Conservation (phyloP, 495 filamentous ascomycete species). For the Annulohypoxylon moriforme region DNA sequence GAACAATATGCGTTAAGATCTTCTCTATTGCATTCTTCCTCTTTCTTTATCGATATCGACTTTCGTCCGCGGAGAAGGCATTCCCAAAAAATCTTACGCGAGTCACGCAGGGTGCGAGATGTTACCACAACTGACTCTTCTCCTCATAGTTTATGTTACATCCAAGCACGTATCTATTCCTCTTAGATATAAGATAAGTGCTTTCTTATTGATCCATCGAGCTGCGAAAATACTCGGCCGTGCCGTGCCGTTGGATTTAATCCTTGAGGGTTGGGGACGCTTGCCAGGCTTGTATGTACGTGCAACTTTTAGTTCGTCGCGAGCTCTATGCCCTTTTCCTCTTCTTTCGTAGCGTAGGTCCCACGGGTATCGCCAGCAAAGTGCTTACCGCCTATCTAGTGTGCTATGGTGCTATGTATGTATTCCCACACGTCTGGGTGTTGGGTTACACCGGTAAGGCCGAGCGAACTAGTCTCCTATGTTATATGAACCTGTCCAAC, state of each 20-base stretch:
- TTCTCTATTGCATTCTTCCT: constrained; percentile 26
- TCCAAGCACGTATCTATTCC: constrained; percentile 13
- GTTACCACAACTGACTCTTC: constrained; percentile 9
- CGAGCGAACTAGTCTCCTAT: constrained; percentile 29
- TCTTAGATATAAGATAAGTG: constrained; percentile 11
- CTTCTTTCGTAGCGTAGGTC: neutral
- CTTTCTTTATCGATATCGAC: neutral
- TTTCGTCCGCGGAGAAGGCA: constrained; percentile 25
- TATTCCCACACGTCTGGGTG: constrained; percentile 15
- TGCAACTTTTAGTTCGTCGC: neutral
- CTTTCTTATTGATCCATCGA: constrained; percentile 20
- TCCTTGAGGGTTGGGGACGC: constrained; percentile 25
- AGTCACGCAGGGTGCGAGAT: constrained; percentile 31
- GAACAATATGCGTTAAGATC: constrained; percentile 25
- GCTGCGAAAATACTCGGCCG: constrained; percentile 32
- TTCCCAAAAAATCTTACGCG: constrained; percentile 16
- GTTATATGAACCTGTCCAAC: constrained; percentile 28
- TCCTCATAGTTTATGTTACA: constrained; percentile 31
- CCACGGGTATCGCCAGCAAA: constrained; percentile 10
- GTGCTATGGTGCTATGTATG: too few species aligned
- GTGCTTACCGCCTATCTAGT: constrained; percentile 31
- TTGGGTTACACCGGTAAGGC: constrained; percentile 38
- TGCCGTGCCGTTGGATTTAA: constrained; percentile 47
- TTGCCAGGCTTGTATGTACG: constrained; percentile 15
- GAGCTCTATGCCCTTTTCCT: constrained; percentile 15